Evolutionary conservation across 495 filamentous ascomycete species (phyloP).

Genomic region (Hypoxylon perforatum): DNA sequence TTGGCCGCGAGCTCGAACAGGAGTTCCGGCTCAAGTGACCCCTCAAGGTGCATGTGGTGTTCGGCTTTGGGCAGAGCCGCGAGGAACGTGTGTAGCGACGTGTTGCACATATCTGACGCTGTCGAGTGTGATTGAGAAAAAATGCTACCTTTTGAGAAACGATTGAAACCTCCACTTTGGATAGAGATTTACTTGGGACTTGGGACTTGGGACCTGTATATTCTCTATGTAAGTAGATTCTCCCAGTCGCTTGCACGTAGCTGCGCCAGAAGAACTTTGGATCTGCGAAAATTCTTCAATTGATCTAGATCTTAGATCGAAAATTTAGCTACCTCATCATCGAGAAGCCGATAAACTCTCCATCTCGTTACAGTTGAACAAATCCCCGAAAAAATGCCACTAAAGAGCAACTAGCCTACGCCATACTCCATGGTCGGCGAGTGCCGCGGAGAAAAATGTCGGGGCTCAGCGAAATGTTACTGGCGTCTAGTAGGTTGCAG

Average conservation of each 20-base stretch:
- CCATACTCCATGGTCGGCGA: conserved; percentile 7
- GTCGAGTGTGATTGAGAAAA: background rate
- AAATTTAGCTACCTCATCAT: background rate
- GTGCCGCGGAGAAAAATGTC: conserved; percentile 9
- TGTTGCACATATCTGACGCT: conserved; percentile 60
- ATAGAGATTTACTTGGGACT: background rate
- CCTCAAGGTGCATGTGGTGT: conserved; percentile 83
- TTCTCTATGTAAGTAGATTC: too few relatives aligned
- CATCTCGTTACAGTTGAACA: background rate
- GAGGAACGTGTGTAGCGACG: conserved; percentile 70
- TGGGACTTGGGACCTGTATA: background rate
- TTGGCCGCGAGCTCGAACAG: conserved; percentile 74
- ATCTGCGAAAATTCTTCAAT: conserved; percentile 2
- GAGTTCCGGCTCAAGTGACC: conserved; percentile 71
- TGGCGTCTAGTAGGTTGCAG: background rate
- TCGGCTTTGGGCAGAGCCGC: conserved; percentile 79
- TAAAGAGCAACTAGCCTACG: background rate
- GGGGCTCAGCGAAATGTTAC: conserved; percentile 6
- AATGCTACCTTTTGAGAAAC: background rate
- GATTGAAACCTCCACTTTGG: background rate
- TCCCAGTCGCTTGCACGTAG: background rate
- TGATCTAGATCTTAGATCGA: background rate
- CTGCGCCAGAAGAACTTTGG: background rate
- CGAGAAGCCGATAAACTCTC: background rate
- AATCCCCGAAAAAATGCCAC: background rate